Conservation (phyloP, 2,329 filamentous ascomycete species). For the Trichoderma sp. region DNA sequence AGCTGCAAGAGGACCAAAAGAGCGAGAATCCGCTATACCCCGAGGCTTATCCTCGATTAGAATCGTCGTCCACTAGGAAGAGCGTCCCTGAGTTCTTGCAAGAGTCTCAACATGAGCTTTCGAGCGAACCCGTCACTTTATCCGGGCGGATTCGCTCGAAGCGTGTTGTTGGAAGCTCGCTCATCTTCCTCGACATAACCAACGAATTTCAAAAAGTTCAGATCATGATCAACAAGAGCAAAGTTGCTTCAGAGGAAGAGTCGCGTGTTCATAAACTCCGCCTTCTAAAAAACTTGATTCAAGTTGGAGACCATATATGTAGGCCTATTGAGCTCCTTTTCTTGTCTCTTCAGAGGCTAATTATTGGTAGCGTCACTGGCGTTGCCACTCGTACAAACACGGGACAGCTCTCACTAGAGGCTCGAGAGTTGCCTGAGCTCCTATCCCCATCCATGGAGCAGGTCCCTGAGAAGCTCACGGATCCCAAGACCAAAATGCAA, state of each 20-base stretch:
- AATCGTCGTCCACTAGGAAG: constrained; percentile 31
- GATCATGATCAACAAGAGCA: constrained; percentile 69
- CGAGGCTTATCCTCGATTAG: constrained; percentile 40
- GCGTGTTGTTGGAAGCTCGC: constrained; percentile 71
- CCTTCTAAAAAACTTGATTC: constrained; percentile 64
- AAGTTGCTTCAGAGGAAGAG: constrained; percentile 40
- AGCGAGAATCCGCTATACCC: constrained; percentile 39
- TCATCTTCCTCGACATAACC: constrained; percentile 81
- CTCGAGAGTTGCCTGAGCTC: constrained; percentile 66
- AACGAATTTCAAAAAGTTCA: constrained; percentile 75
- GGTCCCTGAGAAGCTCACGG: constrained; percentile 69
- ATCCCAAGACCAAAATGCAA: constrained; percentile 71
- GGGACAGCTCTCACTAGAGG: constrained; percentile 77
- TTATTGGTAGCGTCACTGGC: constrained; percentile 64
- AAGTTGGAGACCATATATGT: constrained; percentile 84
- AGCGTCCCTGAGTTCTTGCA: constrained; percentile 40
- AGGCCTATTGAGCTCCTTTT: constrained; percentile 43
- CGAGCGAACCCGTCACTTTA: constrained; percentile 35
- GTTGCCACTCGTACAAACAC: constrained; percentile 66
- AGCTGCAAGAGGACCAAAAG: constrained; percentile 37
- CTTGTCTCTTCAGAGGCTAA: constrained; percentile 28
- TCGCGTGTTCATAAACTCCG: constrained; percentile 51
- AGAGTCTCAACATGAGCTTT: constrained; percentile 30
- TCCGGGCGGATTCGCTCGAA: constrained; percentile 71
- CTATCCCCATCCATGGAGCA: constrained; percentile 78